Conservation (phyloP, 768 basidiomycete genomes). For the Tulasnella sp. region DNA sequence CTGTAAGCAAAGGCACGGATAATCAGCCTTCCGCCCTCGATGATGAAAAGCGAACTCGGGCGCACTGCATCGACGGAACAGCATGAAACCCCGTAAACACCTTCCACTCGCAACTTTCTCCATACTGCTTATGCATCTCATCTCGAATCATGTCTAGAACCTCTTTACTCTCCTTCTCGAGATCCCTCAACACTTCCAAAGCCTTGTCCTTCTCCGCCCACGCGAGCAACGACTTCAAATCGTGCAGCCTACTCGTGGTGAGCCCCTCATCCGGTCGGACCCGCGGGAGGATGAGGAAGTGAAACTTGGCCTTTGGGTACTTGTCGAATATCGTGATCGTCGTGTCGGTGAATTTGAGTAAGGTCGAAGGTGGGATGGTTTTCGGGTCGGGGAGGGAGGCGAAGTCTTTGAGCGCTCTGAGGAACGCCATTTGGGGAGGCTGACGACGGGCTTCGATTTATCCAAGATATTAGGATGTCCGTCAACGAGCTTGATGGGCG, state of each 20-base stretch:
- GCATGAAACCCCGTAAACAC: slow-evolving; percentile 80
- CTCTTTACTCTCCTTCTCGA: slow-evolving; percentile 43
- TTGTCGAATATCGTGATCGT: slow-evolving; percentile 61
- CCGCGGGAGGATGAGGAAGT: slow-evolving; percentile 74
- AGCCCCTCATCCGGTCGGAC: slow-evolving; percentile 30
- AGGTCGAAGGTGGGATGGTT: slow-evolving; percentile 45
- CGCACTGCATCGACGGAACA: slow-evolving; percentile 75
- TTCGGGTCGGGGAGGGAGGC: slow-evolving; percentile 39
- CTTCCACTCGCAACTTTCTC: slow-evolving; percentile 29
- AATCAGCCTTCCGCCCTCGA: not conserved
- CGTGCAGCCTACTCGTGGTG: slow-evolving; percentile 26
- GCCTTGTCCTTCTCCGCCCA: slow-evolving; percentile 40
- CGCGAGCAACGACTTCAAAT: slow-evolving; percentile 44
- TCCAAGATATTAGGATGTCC: too few species aligned
- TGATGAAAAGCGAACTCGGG: slow-evolving; percentile 19
- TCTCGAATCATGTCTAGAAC: slow-evolving; percentile 45
- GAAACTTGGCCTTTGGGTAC: slow-evolving; percentile 76
- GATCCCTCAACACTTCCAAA: slow-evolving; percentile 37
- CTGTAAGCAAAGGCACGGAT: slow-evolving; percentile 26
- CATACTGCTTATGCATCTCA: slow-evolving; percentile 63
- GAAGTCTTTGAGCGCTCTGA: slow-evolving; percentile 29
- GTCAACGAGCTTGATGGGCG: too few species aligned
- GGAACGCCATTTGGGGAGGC: not conserved
- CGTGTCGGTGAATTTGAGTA: slow-evolving; percentile 42
- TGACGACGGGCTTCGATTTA: too few species aligned